Conservation (phyloP, 2,329 filamentous ascomycete species). For the Pseudocercospora fijiensis region DNA sequence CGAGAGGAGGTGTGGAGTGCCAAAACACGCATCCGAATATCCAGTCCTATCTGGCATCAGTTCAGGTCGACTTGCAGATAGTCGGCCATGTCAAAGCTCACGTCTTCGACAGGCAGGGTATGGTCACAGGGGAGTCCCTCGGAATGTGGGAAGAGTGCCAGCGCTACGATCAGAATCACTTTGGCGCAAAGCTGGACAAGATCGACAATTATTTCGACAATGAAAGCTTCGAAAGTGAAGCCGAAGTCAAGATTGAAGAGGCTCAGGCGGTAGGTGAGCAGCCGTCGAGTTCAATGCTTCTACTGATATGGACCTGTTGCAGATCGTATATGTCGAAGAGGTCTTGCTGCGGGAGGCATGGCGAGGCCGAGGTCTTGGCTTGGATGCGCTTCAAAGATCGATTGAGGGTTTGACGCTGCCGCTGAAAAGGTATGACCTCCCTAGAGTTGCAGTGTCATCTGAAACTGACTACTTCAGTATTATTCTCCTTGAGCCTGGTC, state of each 20-base stretch:
- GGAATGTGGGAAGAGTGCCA: slow-evolving; percentile 24
- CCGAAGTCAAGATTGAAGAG: slow-evolving; percentile 7
- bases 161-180: slow-evolving; percentile 16
- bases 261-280: slow-evolving; percentile 6
- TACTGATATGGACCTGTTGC: neutral
- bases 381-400: slow-evolving; percentile 15
- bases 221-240: slow-evolving; percentile 18
- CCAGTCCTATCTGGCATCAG: neutral
- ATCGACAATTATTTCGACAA: slow-evolving; percentile 27
- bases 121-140: neutral
- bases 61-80: neutral
- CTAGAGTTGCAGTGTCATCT: neutral
- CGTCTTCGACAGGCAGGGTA: slow-evolving; percentile 9
- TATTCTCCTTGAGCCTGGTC: slow-evolving; percentile 23
- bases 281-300: slow-evolving; percentile 13
- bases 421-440: neutral
- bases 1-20: neutral
- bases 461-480: neutral
- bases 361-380: slow-evolving; percentile 15
- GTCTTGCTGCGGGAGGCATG: slow-evolving; percentile 11
- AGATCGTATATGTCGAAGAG: slow-evolving; percentile 9
- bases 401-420: slow-evolving; percentile 9
- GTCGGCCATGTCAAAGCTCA: slow-evolving; percentile 18
- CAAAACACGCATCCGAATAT: neutral
- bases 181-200: slow-evolving; percentile 21